These are phyloP conservation scores for Pleurotus platypus DNA, from an alignment of 768 basidiomycete genomes.

Conservation along the genomic window DNA sequence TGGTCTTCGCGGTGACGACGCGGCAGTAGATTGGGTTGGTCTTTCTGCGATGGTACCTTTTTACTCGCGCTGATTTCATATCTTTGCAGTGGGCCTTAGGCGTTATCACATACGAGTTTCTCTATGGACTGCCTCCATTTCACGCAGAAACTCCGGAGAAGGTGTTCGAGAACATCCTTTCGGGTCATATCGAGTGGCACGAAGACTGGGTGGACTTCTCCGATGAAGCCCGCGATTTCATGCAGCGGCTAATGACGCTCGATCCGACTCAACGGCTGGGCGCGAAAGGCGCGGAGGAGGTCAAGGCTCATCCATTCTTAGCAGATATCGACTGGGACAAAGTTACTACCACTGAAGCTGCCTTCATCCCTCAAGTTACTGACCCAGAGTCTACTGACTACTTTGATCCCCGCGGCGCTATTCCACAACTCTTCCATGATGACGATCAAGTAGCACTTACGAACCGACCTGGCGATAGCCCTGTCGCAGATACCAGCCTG, in stretches of 20 bases:
- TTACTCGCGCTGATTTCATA: constrained; percentile 7
- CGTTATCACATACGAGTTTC: constrained; percentile 96
- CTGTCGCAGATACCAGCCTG: constrained; percentile 28
- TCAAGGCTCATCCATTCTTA: constrained; percentile 91
- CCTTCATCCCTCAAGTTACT: constrained; percentile 91
- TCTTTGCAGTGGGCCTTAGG: constrained; percentile 89
- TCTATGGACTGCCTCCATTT: constrained; percentile 96
- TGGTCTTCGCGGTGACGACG: constrained; percentile 92
- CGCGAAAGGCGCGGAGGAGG: constrained; percentile 83
- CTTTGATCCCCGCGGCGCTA: constrained; percentile 94
- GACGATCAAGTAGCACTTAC: constrained; percentile 66
- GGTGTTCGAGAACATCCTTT: constrained; percentile 97
- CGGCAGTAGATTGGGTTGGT: constrained; percentile 93
- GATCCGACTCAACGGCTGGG: constrained; percentile 83
- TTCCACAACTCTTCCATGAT: constrained; percentile 87
- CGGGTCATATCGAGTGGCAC: constrained; percentile 92
- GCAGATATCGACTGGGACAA: constrained; percentile 90
- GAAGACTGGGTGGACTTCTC: constrained; percentile 90
- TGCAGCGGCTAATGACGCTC: constrained; percentile 78
- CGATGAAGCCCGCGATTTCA: constrained; percentile 84
- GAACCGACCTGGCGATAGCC: constrained; percentile 48
- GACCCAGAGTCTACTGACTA: constrained; percentile 99
- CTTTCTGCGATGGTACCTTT: constrained; percentile 7
- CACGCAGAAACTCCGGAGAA: constrained; percentile 96
- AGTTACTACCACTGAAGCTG: constrained; percentile 83